phyloP scores from a whole-genome alignment of 208 protist species.

The Trypanosoma grayi region DNA sequence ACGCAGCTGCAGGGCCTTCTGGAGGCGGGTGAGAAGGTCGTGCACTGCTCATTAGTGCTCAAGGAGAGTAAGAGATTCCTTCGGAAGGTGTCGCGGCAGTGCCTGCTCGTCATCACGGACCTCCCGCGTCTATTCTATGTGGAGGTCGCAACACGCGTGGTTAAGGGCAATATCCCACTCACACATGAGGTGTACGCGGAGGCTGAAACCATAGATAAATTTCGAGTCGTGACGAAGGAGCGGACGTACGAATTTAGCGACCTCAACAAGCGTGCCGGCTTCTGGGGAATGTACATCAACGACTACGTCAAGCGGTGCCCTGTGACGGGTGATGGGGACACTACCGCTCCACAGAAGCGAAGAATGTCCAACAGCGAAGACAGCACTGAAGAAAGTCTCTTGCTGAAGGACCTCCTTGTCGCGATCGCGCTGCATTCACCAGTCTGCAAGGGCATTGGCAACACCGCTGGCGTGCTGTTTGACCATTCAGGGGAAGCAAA shows the following conservation, averaged over 20 bases:
- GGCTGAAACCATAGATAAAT: slow-evolving; percentile 28
- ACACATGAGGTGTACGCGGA: slow-evolving; percentile 31
- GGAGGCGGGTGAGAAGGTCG: slow-evolving; percentile 36
- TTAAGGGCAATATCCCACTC: slow-evolving; percentile 37
- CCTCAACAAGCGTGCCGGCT: slow-evolving; percentile 32
- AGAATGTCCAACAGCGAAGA: no score
- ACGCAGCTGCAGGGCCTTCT: slow-evolving; percentile 41
- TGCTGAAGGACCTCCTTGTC: no score
- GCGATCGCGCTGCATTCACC: no score
- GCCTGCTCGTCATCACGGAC: slow-evolving; percentile 67
- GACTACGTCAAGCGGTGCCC: slow-evolving; percentile 6
- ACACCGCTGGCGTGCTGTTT: no score
- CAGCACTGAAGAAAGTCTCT: no score
- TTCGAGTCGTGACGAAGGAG: slow-evolving; percentile 24
- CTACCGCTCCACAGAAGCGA: no score
- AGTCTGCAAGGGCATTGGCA: not conserved
- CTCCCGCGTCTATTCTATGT: slow-evolving; percentile 63
- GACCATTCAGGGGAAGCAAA: no score
- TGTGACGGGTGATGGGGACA: not conserved
- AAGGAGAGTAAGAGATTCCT: slow-evolving; percentile 9
- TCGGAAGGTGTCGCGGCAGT: slow-evolving; percentile 9
- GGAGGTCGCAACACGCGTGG: slow-evolving; percentile 23
- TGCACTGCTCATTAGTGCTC: slow-evolving; percentile 53
- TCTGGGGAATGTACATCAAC: slow-evolving; percentile 54
- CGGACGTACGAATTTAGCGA: slow-evolving; percentile 35